Percentiles rank a stretch among this genome's conserved stretches.
Evolutionary conservation across 106 monocot species (phyloP).

Genomic region (Cymbidium sinense): DNA sequence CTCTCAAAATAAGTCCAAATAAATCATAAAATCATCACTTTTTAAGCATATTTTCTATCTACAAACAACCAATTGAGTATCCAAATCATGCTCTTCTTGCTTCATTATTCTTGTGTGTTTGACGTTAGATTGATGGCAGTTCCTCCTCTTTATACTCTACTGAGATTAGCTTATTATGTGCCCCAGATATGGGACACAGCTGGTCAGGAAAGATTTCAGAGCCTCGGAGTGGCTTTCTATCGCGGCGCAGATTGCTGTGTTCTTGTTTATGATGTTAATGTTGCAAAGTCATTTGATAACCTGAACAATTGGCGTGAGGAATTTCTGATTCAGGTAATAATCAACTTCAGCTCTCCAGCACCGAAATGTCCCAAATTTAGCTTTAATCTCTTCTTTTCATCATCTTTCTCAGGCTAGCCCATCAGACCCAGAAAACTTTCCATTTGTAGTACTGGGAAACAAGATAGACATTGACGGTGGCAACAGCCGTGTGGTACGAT

Average conservation of each 20-base stretch:
- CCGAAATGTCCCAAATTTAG: background rate
- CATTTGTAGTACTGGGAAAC: slow-evolving; percentile 65
- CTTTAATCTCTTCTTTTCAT: background rate
- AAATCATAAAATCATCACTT: background rate
- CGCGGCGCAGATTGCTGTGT: slow-evolving; percentile 94
- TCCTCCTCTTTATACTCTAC: no score
- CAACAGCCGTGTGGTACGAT: slow-evolving; percentile 60
- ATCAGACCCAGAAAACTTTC: slow-evolving; percentile 61
- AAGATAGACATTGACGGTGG: slow-evolving; percentile 65
- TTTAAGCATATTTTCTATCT: background rate
- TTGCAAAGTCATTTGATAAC: slow-evolving; percentile 73
- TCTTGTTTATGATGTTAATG: slow-evolving; percentile 89
- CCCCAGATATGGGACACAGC: slow-evolving; percentile 92
- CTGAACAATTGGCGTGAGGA: slow-evolving; percentile 87
- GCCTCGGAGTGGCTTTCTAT: slow-evolving; percentile 91
- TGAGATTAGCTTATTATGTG: background rate
- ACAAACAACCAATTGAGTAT: background rate
- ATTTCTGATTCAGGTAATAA: slow-evolving; percentile 49
- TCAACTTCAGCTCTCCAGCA: background rate
- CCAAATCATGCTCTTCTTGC: background rate
- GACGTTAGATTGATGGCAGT: background rate
- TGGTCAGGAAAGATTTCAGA: slow-evolving; percentile 94
- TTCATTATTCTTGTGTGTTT: background rate
- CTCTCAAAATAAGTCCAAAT: background rate
- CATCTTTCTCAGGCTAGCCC: slow-evolving; percentile 50